These are phyloP conservation scores for Prunella vulgaris DNA, from an alignment of 257 asterid genomes.

Conservation along the genomic window DNA sequence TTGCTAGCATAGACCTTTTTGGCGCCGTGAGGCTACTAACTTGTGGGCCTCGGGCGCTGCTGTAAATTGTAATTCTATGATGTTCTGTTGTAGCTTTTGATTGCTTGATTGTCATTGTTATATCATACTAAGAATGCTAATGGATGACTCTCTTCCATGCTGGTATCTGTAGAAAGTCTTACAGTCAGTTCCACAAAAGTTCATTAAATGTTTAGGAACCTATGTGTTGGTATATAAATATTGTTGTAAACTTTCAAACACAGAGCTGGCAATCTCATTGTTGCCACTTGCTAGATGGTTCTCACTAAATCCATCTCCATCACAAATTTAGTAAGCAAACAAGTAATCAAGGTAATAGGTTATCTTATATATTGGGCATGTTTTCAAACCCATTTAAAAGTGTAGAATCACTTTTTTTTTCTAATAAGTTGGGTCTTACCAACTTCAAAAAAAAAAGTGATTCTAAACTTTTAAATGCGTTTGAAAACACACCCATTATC, in stretches of 20 bases:
- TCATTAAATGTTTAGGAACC: slow-evolving; percentile 2
- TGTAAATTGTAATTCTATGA: no score
- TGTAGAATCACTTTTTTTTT: no score
- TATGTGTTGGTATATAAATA: slow-evolving; percentile 6
- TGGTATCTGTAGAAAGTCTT: not conserved
- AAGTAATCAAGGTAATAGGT: not conserved
- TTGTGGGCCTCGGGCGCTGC: not conserved
- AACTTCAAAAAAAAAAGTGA: no score
- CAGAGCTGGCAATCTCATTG: not conserved
- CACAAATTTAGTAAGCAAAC: not conserved
- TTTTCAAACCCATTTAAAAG: no score
- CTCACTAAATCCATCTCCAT: not conserved
- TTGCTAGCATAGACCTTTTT: not conserved
- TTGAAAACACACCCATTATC: no score
- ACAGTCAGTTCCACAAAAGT: slow-evolving; percentile 8
- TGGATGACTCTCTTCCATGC: slow-evolving; percentile 1
- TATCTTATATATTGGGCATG: no score
- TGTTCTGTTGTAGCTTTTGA: not conserved
- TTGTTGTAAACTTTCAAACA: not conserved
- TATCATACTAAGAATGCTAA: not conserved
- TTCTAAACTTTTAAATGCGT: no score
- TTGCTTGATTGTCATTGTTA: slow-evolving; percentile 15
- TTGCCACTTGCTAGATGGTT: not conserved
- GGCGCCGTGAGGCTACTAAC: not conserved
- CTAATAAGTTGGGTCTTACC: no score